These are phyloP conservation scores for Cladophialophora exuberans DNA, from an alignment of 2,329 filamentous ascomycete species.

Conservation along the genomic window DNA sequence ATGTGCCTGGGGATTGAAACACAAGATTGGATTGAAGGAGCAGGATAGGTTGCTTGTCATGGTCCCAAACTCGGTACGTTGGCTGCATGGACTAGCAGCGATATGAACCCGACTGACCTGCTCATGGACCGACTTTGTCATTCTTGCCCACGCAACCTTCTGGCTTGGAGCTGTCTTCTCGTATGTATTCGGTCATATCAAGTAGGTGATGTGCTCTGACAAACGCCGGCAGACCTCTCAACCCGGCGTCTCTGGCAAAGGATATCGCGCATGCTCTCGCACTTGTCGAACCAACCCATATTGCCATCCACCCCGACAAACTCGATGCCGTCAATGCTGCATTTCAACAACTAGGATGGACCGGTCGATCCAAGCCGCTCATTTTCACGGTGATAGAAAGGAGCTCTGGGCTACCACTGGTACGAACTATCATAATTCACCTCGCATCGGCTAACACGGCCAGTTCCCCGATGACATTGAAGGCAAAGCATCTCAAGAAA, in stretches of 20 bases:
- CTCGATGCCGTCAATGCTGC: constrained; percentile 29
- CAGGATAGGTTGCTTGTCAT: constrained; percentile 33
- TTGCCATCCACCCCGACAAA: constrained; percentile 32
- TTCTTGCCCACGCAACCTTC: constrained; percentile 36
- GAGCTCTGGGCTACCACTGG: constrained; percentile 7
- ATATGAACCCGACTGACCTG: not conserved
- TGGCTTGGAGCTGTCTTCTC: constrained; percentile 36
- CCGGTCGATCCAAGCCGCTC: constrained; percentile 1
- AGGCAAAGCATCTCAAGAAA: constrained; percentile 13
- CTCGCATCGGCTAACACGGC: not conserved
- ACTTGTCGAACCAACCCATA: constrained; percentile 32
- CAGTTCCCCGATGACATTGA: constrained; percentile 18
- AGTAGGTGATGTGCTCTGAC: constrained; percentile 7
- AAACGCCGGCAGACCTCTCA: constrained; percentile 22
- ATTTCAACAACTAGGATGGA: constrained; percentile 17
- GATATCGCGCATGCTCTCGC: constrained; percentile 34
- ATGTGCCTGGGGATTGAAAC: constrained; percentile 34
- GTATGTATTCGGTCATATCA: not conserved
- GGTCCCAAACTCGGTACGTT: constrained; percentile 33
- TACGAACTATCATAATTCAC: not conserved
- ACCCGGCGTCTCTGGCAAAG: constrained; percentile 30
- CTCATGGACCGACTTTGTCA: constrained; percentile 33
- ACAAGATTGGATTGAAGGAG: constrained; percentile 29
- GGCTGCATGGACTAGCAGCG: not conserved
- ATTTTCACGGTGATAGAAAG: constrained; percentile 21